Percentiles rank a stretch among this genome's conserved stretches.
Evolutionary conservation across 192 early-diverging fungal species (phyloP).

Genomic region (Gorgonomyces haynaldii): DNA sequence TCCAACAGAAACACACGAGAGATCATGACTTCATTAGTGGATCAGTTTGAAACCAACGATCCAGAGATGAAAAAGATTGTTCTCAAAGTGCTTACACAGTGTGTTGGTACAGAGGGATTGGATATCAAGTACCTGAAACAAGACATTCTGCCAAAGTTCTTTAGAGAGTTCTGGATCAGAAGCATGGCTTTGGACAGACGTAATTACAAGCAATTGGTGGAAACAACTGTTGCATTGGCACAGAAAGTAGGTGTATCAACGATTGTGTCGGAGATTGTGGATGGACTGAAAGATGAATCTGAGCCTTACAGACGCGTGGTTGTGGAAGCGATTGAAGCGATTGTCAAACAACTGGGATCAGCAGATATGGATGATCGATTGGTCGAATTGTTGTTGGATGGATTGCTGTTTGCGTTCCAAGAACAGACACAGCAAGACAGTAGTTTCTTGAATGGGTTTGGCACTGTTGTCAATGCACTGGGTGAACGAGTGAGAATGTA

Average conservation of each 20-base stretch:
- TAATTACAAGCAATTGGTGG: constrained; percentile 85
- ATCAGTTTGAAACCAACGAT: constrained; percentile 95
- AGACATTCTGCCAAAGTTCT: constrained; percentile 90
- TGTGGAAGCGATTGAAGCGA: constrained; percentile 89
- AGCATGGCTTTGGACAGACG: constrained; percentile 92
- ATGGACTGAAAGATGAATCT: constrained; percentile 90
- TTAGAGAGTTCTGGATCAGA: constrained; percentile 94
- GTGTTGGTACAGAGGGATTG: constrained; percentile 86
- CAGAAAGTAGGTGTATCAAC: constrained; percentile 86
- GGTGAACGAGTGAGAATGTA: constrained; percentile 85
- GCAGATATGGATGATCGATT: constrained; percentile 84
- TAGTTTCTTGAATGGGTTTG: constrained; percentile 90
- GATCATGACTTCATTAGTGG: constrained; percentile 81
- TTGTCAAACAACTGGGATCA: constrained; percentile 63
- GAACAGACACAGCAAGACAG: constrained; percentile 91
- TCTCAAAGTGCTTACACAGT: constrained; percentile 93
- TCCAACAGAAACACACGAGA: constrained; percentile 91
- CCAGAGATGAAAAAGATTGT: constrained; percentile 99
- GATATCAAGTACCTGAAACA: constrained; percentile 71
- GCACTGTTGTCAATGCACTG: constrained; percentile 83
- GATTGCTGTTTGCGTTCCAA: constrained; percentile 95
- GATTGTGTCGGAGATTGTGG: constrained; percentile 74
- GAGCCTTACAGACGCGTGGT: constrained; percentile 94
- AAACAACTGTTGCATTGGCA: constrained; percentile 92
- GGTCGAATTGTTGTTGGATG: constrained; percentile 94